These are phyloP conservation scores for Schizosaccharomyces cryophilus DNA, from an alignment of 805 yeast genomes.

Conservation along the genomic window DNA sequence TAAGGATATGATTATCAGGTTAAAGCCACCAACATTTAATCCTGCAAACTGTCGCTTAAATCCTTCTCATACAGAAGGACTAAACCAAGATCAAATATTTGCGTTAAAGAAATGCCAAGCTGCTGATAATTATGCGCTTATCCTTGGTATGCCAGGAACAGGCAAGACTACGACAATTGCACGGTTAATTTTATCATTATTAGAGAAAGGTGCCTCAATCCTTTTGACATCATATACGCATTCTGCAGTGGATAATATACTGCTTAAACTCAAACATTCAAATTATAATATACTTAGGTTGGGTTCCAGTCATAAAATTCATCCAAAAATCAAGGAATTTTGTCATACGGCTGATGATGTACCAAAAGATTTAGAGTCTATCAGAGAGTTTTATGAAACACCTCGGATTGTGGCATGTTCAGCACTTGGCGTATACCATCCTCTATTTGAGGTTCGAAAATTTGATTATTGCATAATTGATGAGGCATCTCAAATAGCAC, in stretches of 20 bases:
- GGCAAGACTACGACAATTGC: conserved; percentile 86
- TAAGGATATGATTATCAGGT: conserved; percentile 29
- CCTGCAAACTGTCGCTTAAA: not conserved
- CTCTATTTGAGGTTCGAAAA: conserved; percentile 25
- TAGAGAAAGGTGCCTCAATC: conserved; percentile 36
- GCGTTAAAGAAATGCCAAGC: conserved; percentile 45
- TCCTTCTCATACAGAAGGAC: conserved; percentile 8
- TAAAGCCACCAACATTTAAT: conserved; percentile 22
- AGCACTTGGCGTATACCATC: conserved; percentile 26
- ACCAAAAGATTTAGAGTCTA: conserved; percentile 16
- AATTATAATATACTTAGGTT: conserved; percentile 34
- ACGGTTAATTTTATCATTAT: conserved; percentile 37
- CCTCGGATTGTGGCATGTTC: conserved; percentile 17
- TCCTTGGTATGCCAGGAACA: conserved; percentile 96
- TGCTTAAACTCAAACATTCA: conserved; percentile 37
- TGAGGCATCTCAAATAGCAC: conserved; percentile 86
- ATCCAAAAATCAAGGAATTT: conserved; percentile 31
- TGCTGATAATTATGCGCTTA: conserved; percentile 51
- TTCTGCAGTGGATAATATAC: conserved; percentile 84
- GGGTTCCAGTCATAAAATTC: conserved; percentile 31
- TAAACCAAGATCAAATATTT: conserved; percentile 44
- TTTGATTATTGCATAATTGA: conserved; percentile 90
- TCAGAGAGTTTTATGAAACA: conserved; percentile 9
- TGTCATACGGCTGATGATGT: conserved; percentile 7
- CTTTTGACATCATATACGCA: conserved; percentile 73